A percentile compares a stretch with the other conserved stretches of the same genome.
Evolutionary conservation across 208 protist genomes (phyloP).

Genomic region (Trichomonas tenax): DNA sequence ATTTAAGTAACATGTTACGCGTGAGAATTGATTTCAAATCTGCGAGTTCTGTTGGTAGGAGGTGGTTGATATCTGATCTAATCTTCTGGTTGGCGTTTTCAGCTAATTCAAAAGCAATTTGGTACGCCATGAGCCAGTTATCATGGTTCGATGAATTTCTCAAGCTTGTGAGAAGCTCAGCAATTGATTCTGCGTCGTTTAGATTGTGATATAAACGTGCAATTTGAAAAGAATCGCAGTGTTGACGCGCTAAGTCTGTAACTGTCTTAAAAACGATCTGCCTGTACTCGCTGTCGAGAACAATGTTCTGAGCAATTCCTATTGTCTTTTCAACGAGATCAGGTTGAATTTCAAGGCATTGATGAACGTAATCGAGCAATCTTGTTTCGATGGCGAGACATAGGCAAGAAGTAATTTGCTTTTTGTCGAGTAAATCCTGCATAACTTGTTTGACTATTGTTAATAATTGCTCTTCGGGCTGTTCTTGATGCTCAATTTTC

Average conservation of each 20-base stretch:
- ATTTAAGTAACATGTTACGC: neutral
- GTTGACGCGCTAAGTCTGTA: neutral
- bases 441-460: neutral
- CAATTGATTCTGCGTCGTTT: neutral
- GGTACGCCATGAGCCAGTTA: neutral
- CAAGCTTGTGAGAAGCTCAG: neutral
- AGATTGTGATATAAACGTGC: neutral
- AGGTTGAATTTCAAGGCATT: neutral
- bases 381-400: neutral
- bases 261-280: neutral
- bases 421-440: neutral
- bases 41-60: neutral
- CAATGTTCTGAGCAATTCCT: neutral
- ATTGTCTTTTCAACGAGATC: neutral
- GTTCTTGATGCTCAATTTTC: neutral
- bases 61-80: neutral
- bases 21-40: neutral
- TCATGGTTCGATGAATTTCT: neutral
- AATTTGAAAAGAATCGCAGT: neutral
- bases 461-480: neutral
- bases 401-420: neutral
- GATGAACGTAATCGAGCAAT: neutral
- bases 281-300: neutral
- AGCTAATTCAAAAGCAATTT: constrained; percentile 7
- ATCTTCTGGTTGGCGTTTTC: constrained; percentile 1